Base-by-base conservation (phyloP, 2,329 filamentous ascomycete genomes). In the Talaromyces sp. region DNA sequence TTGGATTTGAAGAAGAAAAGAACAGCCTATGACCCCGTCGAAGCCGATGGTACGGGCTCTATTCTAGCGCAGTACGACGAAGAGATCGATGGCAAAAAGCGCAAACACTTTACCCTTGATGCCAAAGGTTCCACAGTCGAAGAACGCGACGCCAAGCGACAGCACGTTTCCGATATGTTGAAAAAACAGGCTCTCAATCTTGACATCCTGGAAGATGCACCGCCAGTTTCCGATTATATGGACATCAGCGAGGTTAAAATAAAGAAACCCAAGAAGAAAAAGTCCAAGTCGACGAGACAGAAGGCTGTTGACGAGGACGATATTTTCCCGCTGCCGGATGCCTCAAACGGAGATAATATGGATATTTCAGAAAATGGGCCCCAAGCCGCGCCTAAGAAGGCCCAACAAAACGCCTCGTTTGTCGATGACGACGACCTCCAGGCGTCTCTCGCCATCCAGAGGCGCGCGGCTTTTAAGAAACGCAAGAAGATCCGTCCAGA, bases 1-100 rank as follows among this genome's bases (percentile, higher is more conserved):
- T 79, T 97, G 13, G 88, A 95, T 49, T 77, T 93, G 47, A 96
- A 98, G 80, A 97, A 96, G 82, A 92, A 92, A 75, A 91, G 89
- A 71, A 88, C 89, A 0, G 88, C 87, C 1, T 99, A 99, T 74
- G 91, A 99, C 69, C 93, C 93, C 0, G 88, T 88, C 44, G 30
- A 60, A 36, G 88, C 89, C 30, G 84, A 84, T 27, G 88, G 84
- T 13, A 81, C 88, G 62, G 83, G 83, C 19, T 84, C 84, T 6
- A 87, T 99, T 27, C 78, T 99, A 49, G 86, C 90, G 15, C 93
- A 99, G 68, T 99, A 99, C 71, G 95, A 98, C 69, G 95, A 98
- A 65, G 93, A 96, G 71, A 96, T 97, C 58, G 85, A 89, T 39
- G 92, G 92, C 60, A 96, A 96, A 77, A 95, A 96, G 78, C 81